Base-by-base conservation (phyloP, 768 basidiomycete species). In the Tubosaeta sp. region DNA sequence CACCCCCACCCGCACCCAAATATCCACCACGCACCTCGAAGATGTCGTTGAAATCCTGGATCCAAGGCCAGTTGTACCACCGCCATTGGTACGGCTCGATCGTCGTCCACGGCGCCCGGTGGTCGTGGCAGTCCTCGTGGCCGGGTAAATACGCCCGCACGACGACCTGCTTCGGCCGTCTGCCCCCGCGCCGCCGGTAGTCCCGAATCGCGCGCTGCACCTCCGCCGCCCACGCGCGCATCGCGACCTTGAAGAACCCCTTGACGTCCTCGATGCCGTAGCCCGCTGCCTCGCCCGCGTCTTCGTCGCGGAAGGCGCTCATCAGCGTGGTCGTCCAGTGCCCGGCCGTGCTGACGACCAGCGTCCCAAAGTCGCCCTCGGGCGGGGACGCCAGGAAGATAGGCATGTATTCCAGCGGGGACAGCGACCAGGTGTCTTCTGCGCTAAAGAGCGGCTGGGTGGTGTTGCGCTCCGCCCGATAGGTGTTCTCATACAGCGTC, bases 21-120 rank as follows among this genome's bases (percentile, higher is more conserved):
- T n/a, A n/a, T n/a, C n/a, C n/a, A n/a, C n/a, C n/a, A 16, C 6
- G 27, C 35, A 84, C 84, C 77, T 83, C 69, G 59, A 86, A 84
- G 13, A 76, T 65, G n/a, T 66, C 61, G 53, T 87, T 86, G 53
- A 78, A 81, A 52, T 75, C 72, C 63, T 70, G 62, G 44, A 87
- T 84, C 67, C 76, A 74, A 0, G 72, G 76, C 85, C 85, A 86
- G 60, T 87, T 86, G 61, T 79, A 86, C 76, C 77, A 82, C 29
- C 73, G 71, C 71, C 73, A 73, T 35, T 56, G 52, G 51, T 72
- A 77, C 2, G 76, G 76, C 54, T 70, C 57, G 17, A 81, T 72
- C 54, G 72, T 69, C 33, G 51, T 62, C 76, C 75, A 79, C n/a
- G 82, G 81, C 54, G 71, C 51, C 19, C 67, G 65, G 47, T 64